phyloP scores from a whole-genome alignment of 345 rosid genomes.

The Laguncularia racemosa region DNA sequence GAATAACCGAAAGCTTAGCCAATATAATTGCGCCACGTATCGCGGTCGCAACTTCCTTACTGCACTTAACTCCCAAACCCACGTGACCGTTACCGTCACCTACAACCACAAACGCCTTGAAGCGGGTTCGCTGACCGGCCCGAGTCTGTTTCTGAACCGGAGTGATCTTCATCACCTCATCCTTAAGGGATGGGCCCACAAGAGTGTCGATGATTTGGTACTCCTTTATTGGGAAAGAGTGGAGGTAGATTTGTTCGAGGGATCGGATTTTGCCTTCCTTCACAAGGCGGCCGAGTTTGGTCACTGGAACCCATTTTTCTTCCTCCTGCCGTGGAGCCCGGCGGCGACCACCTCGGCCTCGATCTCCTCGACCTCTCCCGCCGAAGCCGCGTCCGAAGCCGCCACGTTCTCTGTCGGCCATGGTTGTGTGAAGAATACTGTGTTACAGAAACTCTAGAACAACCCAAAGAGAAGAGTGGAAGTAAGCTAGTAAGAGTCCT shows the following conservation, averaged over 20 bases:
- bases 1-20: slow-evolving; percentile 70
- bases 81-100: slow-evolving; percentile 70
- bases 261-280: slow-evolving; percentile 31
- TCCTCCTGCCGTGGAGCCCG: slow-evolving; percentile 61
- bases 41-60: slow-evolving; percentile 76
- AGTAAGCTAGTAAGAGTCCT: too few species aligned
- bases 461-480: too few species aligned
- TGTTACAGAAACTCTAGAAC: too few species aligned
- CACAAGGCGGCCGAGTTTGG: slow-evolving; percentile 89
- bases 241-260: slow-evolving; percentile 57
- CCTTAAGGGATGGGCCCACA: slow-evolving; percentile 62
- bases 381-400: slow-evolving; percentile 65
- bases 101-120: slow-evolving; percentile 80
- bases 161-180: slow-evolving; percentile 94
- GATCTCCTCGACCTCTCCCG: slow-evolving; percentile 33
- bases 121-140: slow-evolving; percentile 73
- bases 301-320: slow-evolving; percentile 86
- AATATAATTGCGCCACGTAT: slow-evolving; percentile 67
- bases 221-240: slow-evolving; percentile 72
- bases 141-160: slow-evolving; percentile 75
- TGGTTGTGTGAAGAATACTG: slow-evolving; percentile 1
- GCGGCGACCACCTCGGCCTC: slow-evolving; percentile 48
- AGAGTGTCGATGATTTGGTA: slow-evolving; percentile 76
- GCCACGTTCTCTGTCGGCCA: slow-evolving; percentile 73
- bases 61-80: slow-evolving; percentile 78